Conservation (phyloP, 495 filamentous ascomycete species). For the Delitschia confertaspora region DNA sequence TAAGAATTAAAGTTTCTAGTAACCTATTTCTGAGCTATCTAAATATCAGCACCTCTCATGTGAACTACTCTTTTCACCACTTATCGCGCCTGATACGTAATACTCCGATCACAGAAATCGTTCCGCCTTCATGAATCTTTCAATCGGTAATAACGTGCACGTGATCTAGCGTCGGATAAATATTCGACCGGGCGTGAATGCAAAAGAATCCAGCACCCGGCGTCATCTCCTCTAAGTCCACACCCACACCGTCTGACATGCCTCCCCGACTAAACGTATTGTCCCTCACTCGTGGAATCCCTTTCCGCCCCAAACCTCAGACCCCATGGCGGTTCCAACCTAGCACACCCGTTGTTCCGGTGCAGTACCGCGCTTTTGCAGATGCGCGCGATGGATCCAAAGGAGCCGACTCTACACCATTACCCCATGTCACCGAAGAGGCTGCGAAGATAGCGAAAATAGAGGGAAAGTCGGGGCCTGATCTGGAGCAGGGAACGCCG, state of each 20-base stretch:
- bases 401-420: slow-evolving; percentile 9
- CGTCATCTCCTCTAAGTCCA: too few species aligned
- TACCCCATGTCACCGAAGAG: slow-evolving; percentile 24
- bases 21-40: too few species aligned
- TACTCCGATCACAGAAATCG: too few species aligned
- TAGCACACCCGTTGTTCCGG: background rate
- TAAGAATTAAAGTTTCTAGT: too few species aligned
- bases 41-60: too few species aligned
- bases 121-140: too few species aligned
- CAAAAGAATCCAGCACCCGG: too few species aligned
- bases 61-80: too few species aligned
- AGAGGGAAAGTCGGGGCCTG: slow-evolving; percentile 21
- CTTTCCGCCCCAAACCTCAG: slow-evolving; percentile 6
- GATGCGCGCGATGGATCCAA: slow-evolving; percentile 17
- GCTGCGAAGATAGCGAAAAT: slow-evolving; percentile 23
- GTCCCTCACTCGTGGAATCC: slow-evolving; percentile 9
- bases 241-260: slow-evolving; percentile 20
- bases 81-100: too few species aligned
- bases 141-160: too few species aligned
- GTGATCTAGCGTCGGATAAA: too few species aligned
- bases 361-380: slow-evolving; percentile 13
- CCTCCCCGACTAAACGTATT: slow-evolving; percentile 23
- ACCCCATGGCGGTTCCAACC: slow-evolving; percentile 8
- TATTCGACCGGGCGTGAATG: too few species aligned
- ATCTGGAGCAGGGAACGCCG: slow-evolving; percentile 27